Evolutionary conservation across 1,284 basidiomycete species (phyloP).

Genomic region (Rhodotorula sp.): DNA sequence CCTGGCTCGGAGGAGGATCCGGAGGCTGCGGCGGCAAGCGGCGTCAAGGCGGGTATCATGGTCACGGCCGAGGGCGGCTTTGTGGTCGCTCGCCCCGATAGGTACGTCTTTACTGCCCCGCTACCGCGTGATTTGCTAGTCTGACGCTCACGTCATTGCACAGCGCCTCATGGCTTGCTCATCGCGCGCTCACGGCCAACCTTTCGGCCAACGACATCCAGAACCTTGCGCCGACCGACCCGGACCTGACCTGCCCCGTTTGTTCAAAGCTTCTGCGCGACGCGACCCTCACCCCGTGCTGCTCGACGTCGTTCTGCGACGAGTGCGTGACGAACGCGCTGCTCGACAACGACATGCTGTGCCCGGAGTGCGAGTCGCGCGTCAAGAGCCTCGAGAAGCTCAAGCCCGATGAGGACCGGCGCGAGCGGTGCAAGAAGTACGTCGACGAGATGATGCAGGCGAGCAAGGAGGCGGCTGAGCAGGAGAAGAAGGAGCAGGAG

Average conservation of each 20-base stretch:
- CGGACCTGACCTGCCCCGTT: conserved; percentile 76
- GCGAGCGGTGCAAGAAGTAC: conserved; percentile 74
- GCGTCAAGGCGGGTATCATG: conserved; percentile 75
- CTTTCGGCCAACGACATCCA: conserved; percentile 81
- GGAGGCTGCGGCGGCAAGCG: not conserved
- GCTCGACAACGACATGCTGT: conserved; percentile 87
- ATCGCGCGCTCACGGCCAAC: conserved; percentile 71
- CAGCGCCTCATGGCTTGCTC: conserved; percentile 89
- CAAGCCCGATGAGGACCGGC: conserved; percentile 70
- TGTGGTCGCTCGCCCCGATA: conserved; percentile 89
- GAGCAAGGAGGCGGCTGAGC: conserved; percentile 63
- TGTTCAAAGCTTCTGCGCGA: conserved; percentile 87
- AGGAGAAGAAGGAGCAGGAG: conserved; percentile 44
- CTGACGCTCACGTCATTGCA: not conserved
- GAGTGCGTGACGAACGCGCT: conserved; percentile 90
- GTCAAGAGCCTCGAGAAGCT: conserved; percentile 83
- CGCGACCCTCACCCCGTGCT: conserved; percentile 88
- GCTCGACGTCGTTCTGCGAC: conserved; percentile 85
- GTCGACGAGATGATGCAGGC: conserved; percentile 81
- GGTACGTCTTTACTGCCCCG: conserved; percentile 50
- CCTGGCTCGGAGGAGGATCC: conserved; percentile 28
- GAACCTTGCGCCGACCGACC: conserved; percentile 72
- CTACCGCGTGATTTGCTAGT: not conserved
- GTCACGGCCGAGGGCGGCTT: conserved; percentile 95
- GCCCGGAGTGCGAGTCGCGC: conserved; percentile 82